Percentiles rank a stretch among this genome's conserved stretches.
Conservation (phyloP, 805 yeast genomes). For the Ascoidea rubescens region DNA sequence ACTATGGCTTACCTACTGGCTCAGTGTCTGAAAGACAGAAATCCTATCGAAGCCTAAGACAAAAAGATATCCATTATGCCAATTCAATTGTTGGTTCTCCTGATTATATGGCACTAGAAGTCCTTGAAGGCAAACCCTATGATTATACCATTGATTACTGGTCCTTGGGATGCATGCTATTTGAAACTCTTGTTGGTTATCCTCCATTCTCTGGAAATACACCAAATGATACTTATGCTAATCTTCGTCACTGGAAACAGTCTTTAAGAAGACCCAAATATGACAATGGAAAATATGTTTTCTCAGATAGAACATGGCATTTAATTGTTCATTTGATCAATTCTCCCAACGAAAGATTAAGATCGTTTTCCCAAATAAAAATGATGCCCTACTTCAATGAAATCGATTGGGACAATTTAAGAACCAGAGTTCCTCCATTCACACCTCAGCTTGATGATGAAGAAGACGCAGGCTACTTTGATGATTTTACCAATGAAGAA, state of each 20-base stretch:
- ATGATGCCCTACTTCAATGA: conserved; percentile 74
- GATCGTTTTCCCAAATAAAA: conserved; percentile 70
- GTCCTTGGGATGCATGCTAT: conserved; percentile 96
- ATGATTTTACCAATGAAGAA: conserved; percentile 90
- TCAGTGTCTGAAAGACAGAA: conserved; percentile 79
- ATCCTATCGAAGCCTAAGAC: conserved; percentile 67
- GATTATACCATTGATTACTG: conserved; percentile 97
- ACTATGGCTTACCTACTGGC: conserved; percentile 47
- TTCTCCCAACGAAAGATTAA: conserved; percentile 59
- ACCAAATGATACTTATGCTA: conserved; percentile 89
- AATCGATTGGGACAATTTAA: conserved; percentile 59
- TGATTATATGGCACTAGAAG: conserved; percentile 98
- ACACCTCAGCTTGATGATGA: conserved; percentile 95
- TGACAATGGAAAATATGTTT: conserved; percentile 81
- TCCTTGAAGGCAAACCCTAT: conserved; percentile 82
- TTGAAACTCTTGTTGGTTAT: conserved; percentile 91
- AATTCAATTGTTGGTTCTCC: conserved; percentile 97
- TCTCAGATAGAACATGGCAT: conserved; percentile 95
- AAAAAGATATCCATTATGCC: conserved; percentile 70
- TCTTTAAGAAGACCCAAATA: conserved; percentile 82
- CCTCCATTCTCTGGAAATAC: conserved; percentile 94
- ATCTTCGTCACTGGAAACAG: conserved; percentile 85
- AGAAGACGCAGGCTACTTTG: conserved; percentile 97
- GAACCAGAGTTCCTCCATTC: conserved; percentile 78
- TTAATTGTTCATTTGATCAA: conserved; percentile 70